Conservation (phyloP, 768 basidiomycete genomes). For the Mycena kentingensis region DNA sequence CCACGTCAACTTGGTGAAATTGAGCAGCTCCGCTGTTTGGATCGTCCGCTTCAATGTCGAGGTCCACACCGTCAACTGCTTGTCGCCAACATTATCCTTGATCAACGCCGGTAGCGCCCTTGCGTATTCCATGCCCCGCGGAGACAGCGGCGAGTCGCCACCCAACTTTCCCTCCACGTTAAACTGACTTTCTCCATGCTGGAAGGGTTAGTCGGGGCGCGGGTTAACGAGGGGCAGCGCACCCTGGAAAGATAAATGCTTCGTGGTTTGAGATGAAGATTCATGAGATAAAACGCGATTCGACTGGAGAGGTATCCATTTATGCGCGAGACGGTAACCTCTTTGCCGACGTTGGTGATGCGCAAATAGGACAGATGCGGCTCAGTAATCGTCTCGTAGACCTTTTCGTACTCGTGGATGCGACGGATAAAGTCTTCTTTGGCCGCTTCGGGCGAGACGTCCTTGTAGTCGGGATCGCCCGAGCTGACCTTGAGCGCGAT, state of each 20-base stretch:
- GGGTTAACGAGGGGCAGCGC: too few species aligned
- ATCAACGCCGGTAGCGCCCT: conserved; percentile 84
- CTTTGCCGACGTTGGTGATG: conserved; percentile 91
- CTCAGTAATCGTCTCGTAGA: conserved; percentile 95
- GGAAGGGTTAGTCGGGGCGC: conserved; percentile 19
- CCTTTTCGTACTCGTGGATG: conserved; percentile 90
- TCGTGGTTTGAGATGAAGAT: conserved; percentile 93
- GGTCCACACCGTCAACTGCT: conserved; percentile 94
- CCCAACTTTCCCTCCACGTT: conserved; percentile 97
- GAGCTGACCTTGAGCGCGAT: conserved; percentile 94
- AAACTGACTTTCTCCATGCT: conserved; percentile 98
- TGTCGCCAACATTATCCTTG: conserved; percentile 87
- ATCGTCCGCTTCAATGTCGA: conserved; percentile 94
- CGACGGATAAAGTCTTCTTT: conserved; percentile 88
- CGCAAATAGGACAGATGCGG: conserved; percentile 86
- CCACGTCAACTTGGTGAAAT: conserved; percentile 94
- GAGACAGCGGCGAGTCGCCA: conserved; percentile 90
- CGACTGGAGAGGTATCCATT: conserved; percentile 96
- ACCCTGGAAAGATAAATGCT: conserved; percentile 97
- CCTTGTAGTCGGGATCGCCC: conserved; percentile 97
- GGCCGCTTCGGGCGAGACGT: conserved; percentile 81
- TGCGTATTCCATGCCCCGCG: conserved; percentile 84
- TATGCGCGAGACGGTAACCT: conserved; percentile 84
- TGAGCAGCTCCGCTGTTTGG: conserved; percentile 81
- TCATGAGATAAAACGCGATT: conserved; percentile 98